Percentiles rank a stretch among this genome's conserved stretches.
These are phyloP conservation scores for Zymoseptoria tritici DNA, from an alignment of 2,329 filamentous ascomycete genomes.

Conservation along the genomic window DNA sequence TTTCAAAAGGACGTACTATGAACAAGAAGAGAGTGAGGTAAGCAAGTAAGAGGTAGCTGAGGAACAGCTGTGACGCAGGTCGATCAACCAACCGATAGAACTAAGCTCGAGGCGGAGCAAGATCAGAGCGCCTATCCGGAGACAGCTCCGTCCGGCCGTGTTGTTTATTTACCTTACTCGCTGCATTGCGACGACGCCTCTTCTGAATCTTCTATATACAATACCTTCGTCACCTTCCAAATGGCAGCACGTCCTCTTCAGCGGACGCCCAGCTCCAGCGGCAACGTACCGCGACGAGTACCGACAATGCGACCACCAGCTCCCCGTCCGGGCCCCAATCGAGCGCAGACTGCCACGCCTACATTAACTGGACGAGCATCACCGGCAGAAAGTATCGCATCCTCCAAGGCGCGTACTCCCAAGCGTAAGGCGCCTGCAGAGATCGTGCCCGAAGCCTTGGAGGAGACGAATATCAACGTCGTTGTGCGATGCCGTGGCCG, in stretches of 20 bases:
- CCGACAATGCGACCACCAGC: slow-evolving; percentile 46
- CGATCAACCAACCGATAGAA: background rate
- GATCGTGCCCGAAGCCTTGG: slow-evolving; percentile 53
- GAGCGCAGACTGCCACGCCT: slow-evolving; percentile 44
- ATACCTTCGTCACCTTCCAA: background rate
- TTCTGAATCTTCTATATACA: background rate
- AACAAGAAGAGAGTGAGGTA: too few relatives aligned
- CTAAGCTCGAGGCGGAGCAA: background rate
- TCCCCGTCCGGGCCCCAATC: slow-evolving; percentile 31
- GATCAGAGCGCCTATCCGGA: background rate
- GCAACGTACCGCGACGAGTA: slow-evolving; percentile 16
- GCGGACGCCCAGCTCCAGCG: slow-evolving; percentile 9
- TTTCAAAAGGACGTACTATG: too few relatives aligned
- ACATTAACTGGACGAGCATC: slow-evolving; percentile 51
- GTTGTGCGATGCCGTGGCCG: slow-evolving; percentile 90
- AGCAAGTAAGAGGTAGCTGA: too few relatives aligned
- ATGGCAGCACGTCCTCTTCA: slow-evolving; percentile 7
- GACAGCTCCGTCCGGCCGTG: background rate
- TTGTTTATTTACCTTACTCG: background rate
- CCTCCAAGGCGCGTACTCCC: slow-evolving; percentile 47
- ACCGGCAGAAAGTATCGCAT: slow-evolving; percentile 62
- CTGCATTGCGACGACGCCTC: too few relatives aligned
- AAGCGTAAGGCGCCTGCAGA: slow-evolving; percentile 81
- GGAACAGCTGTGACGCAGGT: background rate
- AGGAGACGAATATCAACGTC: slow-evolving; percentile 96